Base-by-base conservation (phyloP, 345 rosid genomes). In the Anacardium occidentale region DNA sequence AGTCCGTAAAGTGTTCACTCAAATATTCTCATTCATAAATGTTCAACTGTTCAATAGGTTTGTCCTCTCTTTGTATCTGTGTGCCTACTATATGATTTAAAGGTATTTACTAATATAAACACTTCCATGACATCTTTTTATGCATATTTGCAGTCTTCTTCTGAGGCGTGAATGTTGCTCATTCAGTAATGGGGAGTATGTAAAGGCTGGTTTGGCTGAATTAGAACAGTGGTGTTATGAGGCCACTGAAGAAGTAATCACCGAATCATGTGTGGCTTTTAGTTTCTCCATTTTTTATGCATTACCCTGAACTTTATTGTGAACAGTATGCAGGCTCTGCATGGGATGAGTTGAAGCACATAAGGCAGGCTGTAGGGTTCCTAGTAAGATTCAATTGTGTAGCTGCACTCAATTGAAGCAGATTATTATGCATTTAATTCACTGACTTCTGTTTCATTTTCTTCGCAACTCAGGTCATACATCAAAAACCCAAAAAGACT, bases 321-420 rank as follows among this genome's bases (percentile, higher is more conserved):
- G 22, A 60, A 50, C 86, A 95, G 99, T 95, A 86, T 83, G 96
- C 93, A 51, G 99, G 99, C 64, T 85, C 89, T n/a, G 90, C 98
- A 50, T 95, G 99, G 98, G 99, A 95, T 83, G 99, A 95, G 84
- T 75, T 95, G 81, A 87, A 87, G 82, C 99, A 95, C 77, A 93
- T 95, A 70, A 91, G 99, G 76, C 99, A 95, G 86, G 99, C 99
- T 66, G 98, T 95, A 62, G 99, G 98, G 57, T 93, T 95, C 94
- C 88, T 95, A 64, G 99, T 95, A 87, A 86, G 60, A 32, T 77
- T 66, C 70, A 29, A 68, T 37, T 58, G 45, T 37, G 17, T 55
- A n/a, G 7, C 61, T 42, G 54, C 66, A 67, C 59, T 20, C 44
- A 62, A 66, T 44, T 56, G 45, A 32, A 14, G 57, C 52, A 4